Conservation (phyloP, 768 basidiomycete genomes). For the Cantharellus cinnabarinus region DNA sequence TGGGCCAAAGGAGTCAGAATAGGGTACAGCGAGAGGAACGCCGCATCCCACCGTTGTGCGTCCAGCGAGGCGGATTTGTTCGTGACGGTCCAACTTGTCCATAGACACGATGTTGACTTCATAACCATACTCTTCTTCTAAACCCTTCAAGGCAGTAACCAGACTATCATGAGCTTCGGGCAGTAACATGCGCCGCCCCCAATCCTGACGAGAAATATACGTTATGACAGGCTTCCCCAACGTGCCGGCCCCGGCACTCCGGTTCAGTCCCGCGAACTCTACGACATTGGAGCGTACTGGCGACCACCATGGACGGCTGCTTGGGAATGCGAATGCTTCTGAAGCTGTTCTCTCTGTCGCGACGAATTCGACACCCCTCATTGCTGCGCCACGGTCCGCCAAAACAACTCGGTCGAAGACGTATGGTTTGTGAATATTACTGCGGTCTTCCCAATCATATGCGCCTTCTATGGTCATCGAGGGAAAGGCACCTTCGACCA, state of each 20-base stretch:
- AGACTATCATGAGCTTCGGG: slow-evolving; percentile 16
- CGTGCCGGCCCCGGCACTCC: slow-evolving; percentile 14
- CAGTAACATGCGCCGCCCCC: slow-evolving; percentile 19
- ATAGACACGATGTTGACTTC: slow-evolving; percentile 20
- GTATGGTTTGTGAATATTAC: slow-evolving; percentile 42
- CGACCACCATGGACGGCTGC: slow-evolving; percentile 69
- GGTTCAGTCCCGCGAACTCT: slow-evolving; percentile 17
- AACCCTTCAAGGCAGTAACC: slow-evolving; percentile 15
- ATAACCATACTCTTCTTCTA: slow-evolving; percentile 19
- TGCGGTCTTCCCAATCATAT: slow-evolving; percentile 69
- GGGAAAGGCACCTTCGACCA: slow-evolving; percentile 63
- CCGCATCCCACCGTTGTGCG: slow-evolving; percentile 15
- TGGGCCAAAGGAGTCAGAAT: slow-evolving; percentile 5
- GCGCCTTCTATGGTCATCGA: slow-evolving; percentile 60
- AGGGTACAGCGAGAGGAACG: not conserved
- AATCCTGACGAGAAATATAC: slow-evolving; percentile 20
- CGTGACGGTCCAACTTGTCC: slow-evolving; percentile 19
- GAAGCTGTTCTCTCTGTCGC: slow-evolving; percentile 60
- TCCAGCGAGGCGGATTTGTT: slow-evolving; percentile 20
- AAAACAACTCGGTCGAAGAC: slow-evolving; percentile 77
- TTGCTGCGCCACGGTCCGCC: slow-evolving; percentile 71
- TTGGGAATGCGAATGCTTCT: slow-evolving; percentile 53
- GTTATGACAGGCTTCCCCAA: slow-evolving; percentile 20
- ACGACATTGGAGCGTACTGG: slow-evolving; percentile 20
- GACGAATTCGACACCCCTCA: slow-evolving; percentile 42